phyloP scores from a whole-genome alignment of 257 asterid genomes.

The Coffea eugenioides region DNA sequence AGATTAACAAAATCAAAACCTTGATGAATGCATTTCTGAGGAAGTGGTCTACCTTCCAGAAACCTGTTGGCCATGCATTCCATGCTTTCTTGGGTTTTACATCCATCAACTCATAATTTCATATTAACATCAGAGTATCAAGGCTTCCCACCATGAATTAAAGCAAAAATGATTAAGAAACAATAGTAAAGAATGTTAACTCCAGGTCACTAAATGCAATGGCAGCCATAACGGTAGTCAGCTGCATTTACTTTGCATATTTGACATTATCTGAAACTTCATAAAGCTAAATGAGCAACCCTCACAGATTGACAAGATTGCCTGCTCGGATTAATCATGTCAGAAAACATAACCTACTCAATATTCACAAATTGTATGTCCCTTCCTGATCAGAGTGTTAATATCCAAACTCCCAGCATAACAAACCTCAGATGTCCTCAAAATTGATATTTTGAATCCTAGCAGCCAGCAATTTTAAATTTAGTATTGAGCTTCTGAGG shows the following conservation, averaged over 20 bases:
- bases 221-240: not conserved
- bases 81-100: not conserved
- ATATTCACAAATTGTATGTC: not conserved
- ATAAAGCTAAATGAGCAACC: not conserved
- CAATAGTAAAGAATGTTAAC: not conserved
- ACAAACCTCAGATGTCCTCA: not conserved
- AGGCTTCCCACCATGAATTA: not conserved
- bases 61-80: not conserved
- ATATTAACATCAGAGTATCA: not conserved
- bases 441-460: not conserved
- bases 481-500: not conserved
- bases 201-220: not conserved
- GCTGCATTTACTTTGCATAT: not conserved
- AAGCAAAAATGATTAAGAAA: not conserved
- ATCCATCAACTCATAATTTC: not conserved
- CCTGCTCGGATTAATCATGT: not conserved
- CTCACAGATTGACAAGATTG: not conserved
- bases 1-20: not conserved
- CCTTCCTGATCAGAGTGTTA: not conserved
- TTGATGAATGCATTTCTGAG: not conserved
- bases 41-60: not conserved
- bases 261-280: not conserved
- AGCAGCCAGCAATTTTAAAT: not conserved
- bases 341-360: not conserved
- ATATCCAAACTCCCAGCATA: not conserved